Conservation (phyloP, 345 rosid genomes). For the Syzygium aqueum region DNA sequence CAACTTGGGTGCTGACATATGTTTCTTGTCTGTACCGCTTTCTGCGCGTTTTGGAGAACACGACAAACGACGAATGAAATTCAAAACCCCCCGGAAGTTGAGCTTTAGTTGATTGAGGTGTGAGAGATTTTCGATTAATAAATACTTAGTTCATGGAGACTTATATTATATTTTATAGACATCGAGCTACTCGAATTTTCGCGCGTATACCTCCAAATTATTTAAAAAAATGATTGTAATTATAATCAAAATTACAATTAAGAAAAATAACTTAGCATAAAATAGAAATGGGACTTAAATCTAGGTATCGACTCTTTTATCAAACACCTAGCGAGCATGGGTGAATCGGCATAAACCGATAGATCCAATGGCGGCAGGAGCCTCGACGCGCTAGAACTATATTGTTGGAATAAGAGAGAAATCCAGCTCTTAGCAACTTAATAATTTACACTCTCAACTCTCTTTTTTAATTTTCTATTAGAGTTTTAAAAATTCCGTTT, state of each 20-base stretch:
- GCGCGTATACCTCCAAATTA: neutral
- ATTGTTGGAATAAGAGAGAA: neutral
- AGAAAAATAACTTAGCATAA: neutral
- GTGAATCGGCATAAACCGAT: neutral
- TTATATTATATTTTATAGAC: neutral
- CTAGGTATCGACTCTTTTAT: neutral
- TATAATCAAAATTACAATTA: neutral
- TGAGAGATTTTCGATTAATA: neutral
- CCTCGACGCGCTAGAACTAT: neutral
- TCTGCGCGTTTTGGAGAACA: neutral
- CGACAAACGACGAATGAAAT: neutral
- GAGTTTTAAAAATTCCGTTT: neutral
- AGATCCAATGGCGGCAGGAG: neutral
- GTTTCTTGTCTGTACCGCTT: neutral
- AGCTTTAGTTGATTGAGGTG: neutral
- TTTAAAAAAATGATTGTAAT: neutral
- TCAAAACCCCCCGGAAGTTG: neutral
- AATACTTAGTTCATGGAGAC: neutral
- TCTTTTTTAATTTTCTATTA: neutral
- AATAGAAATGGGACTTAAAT: neutral
- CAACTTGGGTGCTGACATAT: neutral
- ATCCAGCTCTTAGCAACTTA: neutral
- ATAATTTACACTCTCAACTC: neutral
- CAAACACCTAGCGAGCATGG: neutral
- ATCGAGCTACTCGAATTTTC: neutral